phyloP scores from a whole-genome alignment of 495 filamentous ascomycete genomes.

The Daldinia childiae region DNA sequence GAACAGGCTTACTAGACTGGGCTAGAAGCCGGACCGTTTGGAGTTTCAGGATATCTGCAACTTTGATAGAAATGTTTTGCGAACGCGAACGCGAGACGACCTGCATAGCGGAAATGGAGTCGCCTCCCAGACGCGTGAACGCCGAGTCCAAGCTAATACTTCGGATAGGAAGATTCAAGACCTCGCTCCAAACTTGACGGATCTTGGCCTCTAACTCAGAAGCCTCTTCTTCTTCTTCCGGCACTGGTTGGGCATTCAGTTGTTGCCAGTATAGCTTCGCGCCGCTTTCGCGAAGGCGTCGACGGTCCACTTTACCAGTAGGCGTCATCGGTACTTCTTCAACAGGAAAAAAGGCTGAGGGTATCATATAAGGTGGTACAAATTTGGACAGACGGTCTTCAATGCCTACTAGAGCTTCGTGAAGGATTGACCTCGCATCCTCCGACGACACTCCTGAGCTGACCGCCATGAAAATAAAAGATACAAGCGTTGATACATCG shows the following conservation, averaged over 20 bases:
- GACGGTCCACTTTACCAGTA: neutral
- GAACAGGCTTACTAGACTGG: neutral
- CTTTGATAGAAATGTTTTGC: neutral
- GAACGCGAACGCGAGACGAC: neutral
- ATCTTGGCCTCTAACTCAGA: constrained; percentile 1
- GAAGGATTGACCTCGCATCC: neutral
- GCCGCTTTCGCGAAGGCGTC: constrained; percentile 1
- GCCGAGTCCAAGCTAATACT: neutral
- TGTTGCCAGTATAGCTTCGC: neutral
- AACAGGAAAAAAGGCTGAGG: neutral
- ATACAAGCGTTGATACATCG: neutral
- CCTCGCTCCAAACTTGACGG: neutral
- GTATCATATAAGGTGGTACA: constrained; percentile 5
- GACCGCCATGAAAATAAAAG: neutral
- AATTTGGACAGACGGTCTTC: neutral
- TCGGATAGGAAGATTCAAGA: neutral
- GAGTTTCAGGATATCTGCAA: neutral
- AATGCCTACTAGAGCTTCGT: neutral
- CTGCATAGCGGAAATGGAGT: neutral
- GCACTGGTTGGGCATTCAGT: neutral
- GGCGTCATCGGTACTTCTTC: neutral
- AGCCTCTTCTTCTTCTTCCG: neutral
- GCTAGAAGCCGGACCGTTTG: neutral
- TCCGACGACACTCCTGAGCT: neutral
- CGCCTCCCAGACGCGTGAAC: neutral